phyloP scores from a whole-genome alignment of 495 filamentous ascomycete genomes.

The Pyronema omphalodes region DNA sequence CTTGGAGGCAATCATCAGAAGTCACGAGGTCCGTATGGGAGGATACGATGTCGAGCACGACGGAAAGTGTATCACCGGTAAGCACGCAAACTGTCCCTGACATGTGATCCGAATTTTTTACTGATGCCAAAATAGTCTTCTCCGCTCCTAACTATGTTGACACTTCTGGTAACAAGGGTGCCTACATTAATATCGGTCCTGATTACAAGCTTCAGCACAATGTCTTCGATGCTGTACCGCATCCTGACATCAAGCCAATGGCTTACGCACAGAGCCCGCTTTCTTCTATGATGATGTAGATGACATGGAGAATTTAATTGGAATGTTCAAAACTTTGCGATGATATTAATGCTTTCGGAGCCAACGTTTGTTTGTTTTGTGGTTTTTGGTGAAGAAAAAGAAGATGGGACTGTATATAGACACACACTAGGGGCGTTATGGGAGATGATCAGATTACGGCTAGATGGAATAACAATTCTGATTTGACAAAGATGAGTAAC shows the following conservation, averaged over 20 bases:
- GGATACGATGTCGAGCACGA: slow-evolving; percentile 97
- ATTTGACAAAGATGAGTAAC: too few relatives aligned
- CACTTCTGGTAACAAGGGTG: slow-evolving; percentile 90
- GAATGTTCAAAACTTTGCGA: too few relatives aligned
- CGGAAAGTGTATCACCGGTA: slow-evolving; percentile 86
- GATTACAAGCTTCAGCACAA: slow-evolving; percentile 80
- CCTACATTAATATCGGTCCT: slow-evolving; percentile 91
- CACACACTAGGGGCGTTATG: too few relatives aligned
- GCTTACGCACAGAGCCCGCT: slow-evolving; percentile 68
- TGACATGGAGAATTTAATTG: too few relatives aligned
- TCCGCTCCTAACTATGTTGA: slow-evolving; percentile 97
- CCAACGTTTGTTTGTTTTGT: too few relatives aligned
- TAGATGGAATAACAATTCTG: too few relatives aligned
- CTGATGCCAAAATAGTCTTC: slow-evolving; percentile 43
- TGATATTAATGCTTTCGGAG: too few relatives aligned
- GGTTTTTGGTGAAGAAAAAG: too few relatives aligned
- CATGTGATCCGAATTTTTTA: not conserved
- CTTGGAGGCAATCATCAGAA: slow-evolving; percentile 83
- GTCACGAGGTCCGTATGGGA: slow-evolving; percentile 94
- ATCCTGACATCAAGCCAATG: slow-evolving; percentile 91
- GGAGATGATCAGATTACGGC: too few relatives aligned
- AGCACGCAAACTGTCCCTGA: slow-evolving; percentile 6
- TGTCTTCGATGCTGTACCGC: slow-evolving; percentile 89
- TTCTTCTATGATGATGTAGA: slow-evolving; percentile 35
- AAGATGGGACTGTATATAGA: too few relatives aligned